Base-by-base conservation (phyloP, 495 filamentous ascomycete genomes). In the Lepidopterella palustris region DNA sequence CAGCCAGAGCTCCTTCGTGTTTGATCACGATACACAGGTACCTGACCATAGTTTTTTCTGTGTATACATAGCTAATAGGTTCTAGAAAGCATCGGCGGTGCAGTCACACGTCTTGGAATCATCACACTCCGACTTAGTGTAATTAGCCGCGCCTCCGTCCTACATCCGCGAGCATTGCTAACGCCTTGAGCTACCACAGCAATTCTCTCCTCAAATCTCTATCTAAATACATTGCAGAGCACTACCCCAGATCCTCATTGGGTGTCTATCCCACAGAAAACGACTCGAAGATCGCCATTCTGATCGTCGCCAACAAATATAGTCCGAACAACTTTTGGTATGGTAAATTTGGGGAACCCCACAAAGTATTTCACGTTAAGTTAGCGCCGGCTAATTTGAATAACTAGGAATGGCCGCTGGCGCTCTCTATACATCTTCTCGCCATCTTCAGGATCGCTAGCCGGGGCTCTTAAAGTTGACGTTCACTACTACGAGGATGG, bases 401-500 rank as follows among this genome's bases (percentile, higher is more conserved):
- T 13, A 15, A 8, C 5, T 15, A 50, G 47, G 59, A 97, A 96
- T 76, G 95, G 95, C 48, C 89, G 95, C 58, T 97, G 92, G 87
- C 90, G 95, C 59, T 89, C 89, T 40, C 80, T 85, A 51, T 97
- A 97, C 77, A 82, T 86, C 71, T 87, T 87, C 74, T 77, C 79
- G 60, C 87, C 87, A 68, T 78, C 73, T 63, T 83, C 75, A 54
- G 82, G 70, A 70, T 80, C 72, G 47, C 76, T 92, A 11, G 77
- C 80, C 10, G 88, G 88, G 54, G 77, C 74, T 55, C 81, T 92
- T 69, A 87, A 87, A 64, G 87, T 91, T 29, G 88, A 93, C 69
- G 92, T 99, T 47, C 95, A 99, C 79, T 99, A 99, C 82, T 99
- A 97, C 79, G 95, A 99, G 75, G 95, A 99, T 74, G 95, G 95